Evolutionary conservation across 768 basidiomycete species (phyloP).

Genomic region (Pleurotus tuoliensis): DNA sequence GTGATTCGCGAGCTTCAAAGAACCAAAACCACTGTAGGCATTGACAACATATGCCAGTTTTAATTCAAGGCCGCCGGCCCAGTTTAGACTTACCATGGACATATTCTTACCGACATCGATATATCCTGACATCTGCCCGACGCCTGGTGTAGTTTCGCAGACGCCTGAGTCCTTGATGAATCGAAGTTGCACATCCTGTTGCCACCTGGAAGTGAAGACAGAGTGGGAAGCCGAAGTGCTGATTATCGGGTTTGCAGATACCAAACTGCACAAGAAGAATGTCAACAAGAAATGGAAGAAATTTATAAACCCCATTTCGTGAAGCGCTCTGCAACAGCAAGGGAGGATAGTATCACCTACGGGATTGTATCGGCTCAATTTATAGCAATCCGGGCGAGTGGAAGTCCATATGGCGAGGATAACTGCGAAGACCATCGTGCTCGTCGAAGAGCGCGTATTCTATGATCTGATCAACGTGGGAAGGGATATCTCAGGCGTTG

Average conservation of each 20-base stretch:
- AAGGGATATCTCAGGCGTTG: not conserved
- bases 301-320: too few relatives aligned
- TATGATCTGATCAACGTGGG: not conserved
- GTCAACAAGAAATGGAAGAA: not conserved
- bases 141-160: conserved; percentile 62
- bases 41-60: not conserved
- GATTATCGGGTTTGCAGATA: not conserved
- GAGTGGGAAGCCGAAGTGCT: not conserved
- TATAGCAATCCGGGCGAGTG: not conserved
- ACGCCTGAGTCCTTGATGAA: conserved; percentile 57
- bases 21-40: conserved; percentile 68
- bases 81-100: conserved; percentile 43
- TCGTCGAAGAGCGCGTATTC: not conserved
- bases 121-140: conserved; percentile 60
- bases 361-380: not conserved
- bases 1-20: conserved; percentile 57
- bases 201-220: conserved; percentile 18
- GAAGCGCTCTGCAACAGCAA: too few relatives aligned
- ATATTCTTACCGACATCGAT: conserved; percentile 52
- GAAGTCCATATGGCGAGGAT: not conserved
- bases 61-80: not conserved
- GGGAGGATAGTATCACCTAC: too few relatives aligned
- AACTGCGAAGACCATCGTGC: not conserved
- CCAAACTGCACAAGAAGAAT: not conserved
- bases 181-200: conserved; percentile 31